phyloP scores from a whole-genome alignment of 805 yeast species.

The Hanseniaspora meyeri region DNA sequence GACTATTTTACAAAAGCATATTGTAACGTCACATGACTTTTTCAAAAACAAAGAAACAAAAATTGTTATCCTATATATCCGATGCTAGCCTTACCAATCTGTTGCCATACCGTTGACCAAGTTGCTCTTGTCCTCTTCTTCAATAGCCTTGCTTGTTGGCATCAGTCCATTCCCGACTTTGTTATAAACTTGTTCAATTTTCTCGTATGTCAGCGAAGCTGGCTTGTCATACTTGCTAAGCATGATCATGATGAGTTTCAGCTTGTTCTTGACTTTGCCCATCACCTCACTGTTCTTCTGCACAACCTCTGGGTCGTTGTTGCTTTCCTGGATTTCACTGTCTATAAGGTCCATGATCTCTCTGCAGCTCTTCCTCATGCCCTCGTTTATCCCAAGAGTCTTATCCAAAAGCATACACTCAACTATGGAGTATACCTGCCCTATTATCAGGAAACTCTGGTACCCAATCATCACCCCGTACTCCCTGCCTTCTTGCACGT shows the following conservation, averaged over 20 bases:
- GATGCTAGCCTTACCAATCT: not conserved
- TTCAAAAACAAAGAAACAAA: not conserved
- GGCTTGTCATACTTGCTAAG: not conserved
- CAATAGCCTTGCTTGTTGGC: not conserved
- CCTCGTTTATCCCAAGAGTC: not conserved
- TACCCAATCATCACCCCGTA: constrained; percentile 11
- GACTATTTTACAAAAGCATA: too few species aligned
- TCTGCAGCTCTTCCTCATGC: not conserved
- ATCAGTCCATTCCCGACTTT: constrained; percentile 7
- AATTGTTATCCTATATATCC: not conserved
- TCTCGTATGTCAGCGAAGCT: not conserved
- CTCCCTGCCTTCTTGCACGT: constrained; percentile 2
- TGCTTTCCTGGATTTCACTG: not conserved
- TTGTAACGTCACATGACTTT: not conserved
- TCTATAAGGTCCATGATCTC: not conserved
- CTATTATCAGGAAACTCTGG: constrained; percentile 5
- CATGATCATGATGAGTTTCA: not conserved
- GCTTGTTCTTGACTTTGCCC: constrained; percentile 2
- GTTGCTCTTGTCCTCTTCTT: not conserved
- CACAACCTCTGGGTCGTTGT: not conserved
- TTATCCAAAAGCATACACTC: not conserved
- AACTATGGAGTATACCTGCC: not conserved
- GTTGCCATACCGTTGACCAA: constrained; percentile 1
- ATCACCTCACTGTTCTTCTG: not conserved
- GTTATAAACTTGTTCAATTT: not conserved